Base-by-base conservation (phyloP, 495 filamentous ascomycete genomes). In the Immersiella caudata region DNA sequence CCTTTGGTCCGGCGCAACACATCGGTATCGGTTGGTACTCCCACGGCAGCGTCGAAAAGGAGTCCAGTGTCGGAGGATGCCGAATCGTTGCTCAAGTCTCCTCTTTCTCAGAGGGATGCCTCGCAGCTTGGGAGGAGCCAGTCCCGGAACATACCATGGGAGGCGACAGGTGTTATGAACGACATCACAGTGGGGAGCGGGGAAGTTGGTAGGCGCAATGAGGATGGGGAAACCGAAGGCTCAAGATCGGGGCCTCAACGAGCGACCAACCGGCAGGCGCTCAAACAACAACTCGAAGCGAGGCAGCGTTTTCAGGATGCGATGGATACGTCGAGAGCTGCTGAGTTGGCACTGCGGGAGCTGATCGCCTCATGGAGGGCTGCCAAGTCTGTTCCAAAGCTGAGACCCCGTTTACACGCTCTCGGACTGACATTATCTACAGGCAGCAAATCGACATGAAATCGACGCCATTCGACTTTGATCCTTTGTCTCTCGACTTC, bases 261-360 rank as follows among this genome's bases (percentile, higher is more conserved):
- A 51, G 74, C 79, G 14, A 70, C 78, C 68, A 80, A 77, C 75
- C 73, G 82, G 65, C 72, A 86, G 72, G 59, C 75, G 74, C 63
- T 85, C 73, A 82, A 90, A 83, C 69, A 85, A 72, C 80, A 89
- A 72, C 75, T 86, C 71, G 79, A 90, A 72, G 75, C 83, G 76
- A 81, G 85, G 70, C 80, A 88, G 74, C 79, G 86, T 73, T 62
- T 80, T 72, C 79, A 81, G 70, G 87, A 88, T 68, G 89, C 88
- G 35, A 78, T 86, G 68, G 92, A 96, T 71, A 92, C 85, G 22
- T 86, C 87, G 50, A 86, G 86, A 65, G 93, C 93, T 6, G 85
- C 93, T n/a, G 92, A 97, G 77, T 74, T 96, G 70, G 93, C 93
- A 9, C 79, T 97, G 71, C 82, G 89, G 65, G 93, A 97, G 74